These are phyloP conservation scores for Cutaneotrichosporon mucoides DNA, from an alignment of 1,284 basidiomycete genomes.

Conservation along the genomic window DNA sequence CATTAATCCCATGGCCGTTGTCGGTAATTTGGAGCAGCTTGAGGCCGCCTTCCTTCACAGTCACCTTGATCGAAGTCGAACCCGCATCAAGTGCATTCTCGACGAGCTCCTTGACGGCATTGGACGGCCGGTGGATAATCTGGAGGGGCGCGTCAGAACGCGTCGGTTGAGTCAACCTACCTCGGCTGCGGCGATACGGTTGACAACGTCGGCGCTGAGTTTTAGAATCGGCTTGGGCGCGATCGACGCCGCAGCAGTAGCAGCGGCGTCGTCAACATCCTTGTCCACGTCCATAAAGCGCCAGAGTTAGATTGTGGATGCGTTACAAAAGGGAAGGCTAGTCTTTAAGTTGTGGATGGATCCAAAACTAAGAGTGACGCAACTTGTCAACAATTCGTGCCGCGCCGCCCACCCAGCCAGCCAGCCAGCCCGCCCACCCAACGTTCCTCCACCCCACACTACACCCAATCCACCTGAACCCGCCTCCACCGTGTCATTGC, in stretches of 20 bases:
- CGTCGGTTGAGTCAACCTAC: constrained; percentile 33
- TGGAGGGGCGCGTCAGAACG: constrained; percentile 40
- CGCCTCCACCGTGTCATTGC: constrained; percentile 4
- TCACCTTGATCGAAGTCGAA: constrained; percentile 78
- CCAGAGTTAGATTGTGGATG: not conserved
- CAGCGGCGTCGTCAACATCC: not conserved
- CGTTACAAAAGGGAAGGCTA: not conserved
- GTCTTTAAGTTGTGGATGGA: not conserved
- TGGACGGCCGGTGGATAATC: constrained; percentile 95
- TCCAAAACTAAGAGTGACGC: not conserved
- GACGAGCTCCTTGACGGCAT: constrained; percentile 92
- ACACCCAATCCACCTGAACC: not conserved
- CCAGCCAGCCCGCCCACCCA: too few species aligned
- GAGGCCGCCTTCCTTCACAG: constrained; percentile 91
- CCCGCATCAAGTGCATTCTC: constrained; percentile 95
- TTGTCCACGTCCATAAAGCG: not conserved
- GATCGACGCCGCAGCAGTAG: too few species aligned
- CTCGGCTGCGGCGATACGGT: constrained; percentile 61
- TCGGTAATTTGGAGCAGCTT: constrained; percentile 95
- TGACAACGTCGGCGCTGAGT: constrained; percentile 56
- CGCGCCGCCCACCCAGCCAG: too few species aligned
- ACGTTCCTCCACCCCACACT: too few species aligned
- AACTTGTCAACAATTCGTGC: not conserved
- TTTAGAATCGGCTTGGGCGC: constrained; percentile 44
- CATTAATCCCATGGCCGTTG: constrained; percentile 90